Conservation (phyloP, 257 asterid species). For the Henckelia pumila region DNA sequence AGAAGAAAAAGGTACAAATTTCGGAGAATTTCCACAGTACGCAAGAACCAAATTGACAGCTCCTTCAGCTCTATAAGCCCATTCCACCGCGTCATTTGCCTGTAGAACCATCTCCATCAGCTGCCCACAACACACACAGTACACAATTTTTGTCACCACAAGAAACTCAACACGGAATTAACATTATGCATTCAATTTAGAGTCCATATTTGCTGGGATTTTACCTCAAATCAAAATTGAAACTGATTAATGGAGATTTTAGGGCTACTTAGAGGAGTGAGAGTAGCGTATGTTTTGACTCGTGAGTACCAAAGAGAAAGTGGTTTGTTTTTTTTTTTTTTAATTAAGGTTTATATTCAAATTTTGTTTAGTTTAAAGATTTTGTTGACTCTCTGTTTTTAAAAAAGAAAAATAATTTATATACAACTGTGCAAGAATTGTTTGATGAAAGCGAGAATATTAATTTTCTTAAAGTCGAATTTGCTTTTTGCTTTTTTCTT, state of each 20-base stretch:
- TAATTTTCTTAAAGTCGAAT: too few relatives aligned
- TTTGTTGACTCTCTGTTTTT: too few relatives aligned
- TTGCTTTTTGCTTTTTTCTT: too few relatives aligned
- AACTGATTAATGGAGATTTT: not conserved
- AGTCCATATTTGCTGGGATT: not conserved
- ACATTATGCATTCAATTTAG: too few relatives aligned
- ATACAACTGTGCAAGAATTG: too few relatives aligned
- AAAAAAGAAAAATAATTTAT: too few relatives aligned
- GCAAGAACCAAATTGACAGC: slow-evolving; percentile 83
- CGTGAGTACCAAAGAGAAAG: not conserved
- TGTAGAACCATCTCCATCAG: slow-evolving; percentile 61
- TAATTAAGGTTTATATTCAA: too few relatives aligned
- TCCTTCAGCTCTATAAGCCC: slow-evolving; percentile 97
- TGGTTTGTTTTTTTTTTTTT: too few relatives aligned
- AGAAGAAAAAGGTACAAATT: slow-evolving; percentile 43
- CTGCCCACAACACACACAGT: slow-evolving; percentile 27
- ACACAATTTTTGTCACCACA: slow-evolving; percentile 5
- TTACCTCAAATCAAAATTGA: not conserved
- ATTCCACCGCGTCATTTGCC: slow-evolving; percentile 68
- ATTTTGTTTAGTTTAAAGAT: too few relatives aligned
- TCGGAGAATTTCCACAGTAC: slow-evolving; percentile 66
- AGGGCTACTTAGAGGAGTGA: not conserved
- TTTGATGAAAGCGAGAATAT: too few relatives aligned
- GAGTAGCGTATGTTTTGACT: not conserved
- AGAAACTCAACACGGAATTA: not conserved